These are phyloP conservation scores for Vitis amurensis DNA, from an alignment of 164 flowering plant species.

Conservation along the genomic window DNA sequence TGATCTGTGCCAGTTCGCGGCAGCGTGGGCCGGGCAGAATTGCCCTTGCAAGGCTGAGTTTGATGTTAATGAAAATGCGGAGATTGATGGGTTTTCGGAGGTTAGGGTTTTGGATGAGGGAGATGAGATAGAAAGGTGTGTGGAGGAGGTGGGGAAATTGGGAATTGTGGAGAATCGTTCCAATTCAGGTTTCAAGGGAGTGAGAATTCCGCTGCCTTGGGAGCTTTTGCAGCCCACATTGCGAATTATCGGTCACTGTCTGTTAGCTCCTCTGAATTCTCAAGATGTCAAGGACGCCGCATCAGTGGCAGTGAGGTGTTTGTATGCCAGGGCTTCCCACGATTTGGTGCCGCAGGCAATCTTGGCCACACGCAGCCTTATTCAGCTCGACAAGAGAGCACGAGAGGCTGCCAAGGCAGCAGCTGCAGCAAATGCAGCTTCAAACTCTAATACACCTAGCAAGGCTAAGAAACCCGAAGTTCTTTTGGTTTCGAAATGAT, in stretches of 20 bases:
- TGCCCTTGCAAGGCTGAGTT: conserved; percentile 52
- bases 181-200: conserved; percentile 30
- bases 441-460: conserved; percentile 76
- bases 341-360: conserved; percentile 88
- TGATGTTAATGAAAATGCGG: conserved; percentile 21
- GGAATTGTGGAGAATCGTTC: conserved; percentile 23
- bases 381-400: conserved; percentile 75
- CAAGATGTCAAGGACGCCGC: conserved; percentile 82
- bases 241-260: conserved; percentile 86
- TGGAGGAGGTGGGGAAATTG: conserved; percentile 37
- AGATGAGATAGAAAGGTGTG: conserved; percentile 32
- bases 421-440: conserved; percentile 34
- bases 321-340: conserved; percentile 90
- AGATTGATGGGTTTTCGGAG: conserved; percentile 11
- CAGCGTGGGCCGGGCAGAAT: conserved; percentile 81
- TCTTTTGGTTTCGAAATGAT: conserved; percentile 80
- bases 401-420: conserved; percentile 45
- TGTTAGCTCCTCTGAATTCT: conserved; percentile 72
- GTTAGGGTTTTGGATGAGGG: conserved; percentile 13
- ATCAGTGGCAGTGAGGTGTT: conserved; percentile 64
- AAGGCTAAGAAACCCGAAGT: conserved; percentile 89
- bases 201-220: conserved; percentile 90
- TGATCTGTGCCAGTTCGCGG: conserved; percentile 62
- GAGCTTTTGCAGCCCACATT: conserved; percentile 79
- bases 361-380: conserved; percentile 78